Percentiles rank a stretch among this genome's conserved stretches.
phyloP scores from a whole-genome alignment of 2,329 filamentous ascomycete genomes.

The Elsinoe perseae region DNA sequence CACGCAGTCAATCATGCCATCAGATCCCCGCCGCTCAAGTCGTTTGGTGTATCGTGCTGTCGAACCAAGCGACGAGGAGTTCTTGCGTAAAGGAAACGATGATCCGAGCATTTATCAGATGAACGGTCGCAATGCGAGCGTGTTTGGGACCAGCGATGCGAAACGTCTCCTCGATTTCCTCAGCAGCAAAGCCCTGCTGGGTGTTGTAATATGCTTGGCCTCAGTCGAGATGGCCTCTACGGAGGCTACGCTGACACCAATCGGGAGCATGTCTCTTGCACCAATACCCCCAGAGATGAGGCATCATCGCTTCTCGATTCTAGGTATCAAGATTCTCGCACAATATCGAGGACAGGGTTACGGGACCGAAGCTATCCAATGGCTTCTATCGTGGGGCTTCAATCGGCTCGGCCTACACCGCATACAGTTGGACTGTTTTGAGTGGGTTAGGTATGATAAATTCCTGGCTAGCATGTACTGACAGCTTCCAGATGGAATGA shows the following conservation, averaged over 20 bases:
- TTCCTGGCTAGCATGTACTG: not conserved
- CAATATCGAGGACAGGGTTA: constrained; percentile 37
- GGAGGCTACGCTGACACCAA: constrained; percentile 21
- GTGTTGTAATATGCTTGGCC: constrained; percentile 33
- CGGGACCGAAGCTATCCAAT: constrained; percentile 41
- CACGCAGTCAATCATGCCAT: not conserved
- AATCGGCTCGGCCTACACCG: constrained; percentile 37
- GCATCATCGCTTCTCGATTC: constrained; percentile 38
- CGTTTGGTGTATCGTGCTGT: constrained; percentile 34
- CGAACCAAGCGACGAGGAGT: constrained; percentile 28
- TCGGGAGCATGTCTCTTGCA: constrained; percentile 31
- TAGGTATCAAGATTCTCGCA: constrained; percentile 34
- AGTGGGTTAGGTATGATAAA: not conserved
- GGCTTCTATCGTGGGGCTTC: constrained; percentile 43
- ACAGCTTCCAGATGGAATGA: constrained; percentile 32
- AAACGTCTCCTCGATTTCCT: constrained; percentile 25
- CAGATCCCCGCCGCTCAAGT: not conserved
- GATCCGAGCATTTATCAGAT: constrained; percentile 1
- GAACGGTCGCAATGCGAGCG: not conserved
- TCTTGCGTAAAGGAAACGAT: constrained; percentile 16
- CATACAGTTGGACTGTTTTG: constrained; percentile 35
- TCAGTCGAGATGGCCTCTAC: constrained; percentile 18
- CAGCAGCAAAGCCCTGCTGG: constrained; percentile 28
- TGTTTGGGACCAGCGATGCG: constrained; percentile 1
- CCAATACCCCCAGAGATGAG: constrained; percentile 18